Evolutionary conservation across 257 asterid species (phyloP).

Genomic region (Nicotiana sylvestris): DNA sequence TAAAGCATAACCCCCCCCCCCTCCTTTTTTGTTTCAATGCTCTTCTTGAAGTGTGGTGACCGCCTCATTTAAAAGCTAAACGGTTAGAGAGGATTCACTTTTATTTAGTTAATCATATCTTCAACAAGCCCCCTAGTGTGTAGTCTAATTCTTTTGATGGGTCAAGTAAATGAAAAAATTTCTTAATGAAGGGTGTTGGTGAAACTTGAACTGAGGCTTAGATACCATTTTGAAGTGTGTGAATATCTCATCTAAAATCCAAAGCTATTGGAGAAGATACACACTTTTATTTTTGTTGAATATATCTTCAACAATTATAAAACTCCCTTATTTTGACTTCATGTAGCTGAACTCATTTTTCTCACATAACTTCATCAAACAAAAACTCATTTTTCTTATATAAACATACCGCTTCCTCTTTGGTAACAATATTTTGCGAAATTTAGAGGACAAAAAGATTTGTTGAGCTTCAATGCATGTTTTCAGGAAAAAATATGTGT

Average conservation of each 20-base stretch:
- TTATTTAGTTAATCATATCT: background rate
- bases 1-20: background rate
- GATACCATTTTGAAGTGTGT: background rate
- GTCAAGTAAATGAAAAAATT: background rate
- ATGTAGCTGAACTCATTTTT: background rate
- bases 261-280: background rate
- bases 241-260: background rate
- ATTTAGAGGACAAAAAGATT: background rate
- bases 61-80: background rate
- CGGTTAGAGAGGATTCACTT: background rate
- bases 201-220: background rate
- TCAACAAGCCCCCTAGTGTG: background rate
- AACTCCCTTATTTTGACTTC: background rate
- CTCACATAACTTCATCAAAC: background rate
- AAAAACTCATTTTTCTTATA: no score
- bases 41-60: background rate
- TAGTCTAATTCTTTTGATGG: slow-evolving; percentile 5
- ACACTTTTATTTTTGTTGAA: background rate
- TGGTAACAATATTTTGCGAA: background rate
- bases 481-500: background rate
- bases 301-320: background rate
- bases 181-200: background rate
- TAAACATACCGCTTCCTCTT: background rate
- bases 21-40: background rate
- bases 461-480: background rate